Evolutionary conservation across 2,329 filamentous ascomycete species (phyloP), one percentile per base, ranked within the genome.

Genomic region (Penicillium sp.): DNA sequence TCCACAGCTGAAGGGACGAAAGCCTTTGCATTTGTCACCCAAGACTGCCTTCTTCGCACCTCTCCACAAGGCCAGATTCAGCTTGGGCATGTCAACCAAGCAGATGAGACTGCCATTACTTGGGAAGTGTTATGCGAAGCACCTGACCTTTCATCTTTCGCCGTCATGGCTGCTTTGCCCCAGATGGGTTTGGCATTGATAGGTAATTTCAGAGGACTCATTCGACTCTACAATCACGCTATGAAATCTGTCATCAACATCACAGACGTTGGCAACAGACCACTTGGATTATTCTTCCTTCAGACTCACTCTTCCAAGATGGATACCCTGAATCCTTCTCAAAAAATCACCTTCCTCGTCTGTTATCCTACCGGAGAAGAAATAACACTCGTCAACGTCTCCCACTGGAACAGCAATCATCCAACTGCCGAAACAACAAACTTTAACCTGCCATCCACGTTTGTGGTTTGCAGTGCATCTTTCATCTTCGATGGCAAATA

Each of bases 381-480:
- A n/a, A 63, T 68, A 18, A 67, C 68, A n/a, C 39, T 74, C 6
- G 63, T 73, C 46, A 60, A 54, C 1, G 55, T 68, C 32, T 58
- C 62, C 3, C 38, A 58, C 12, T 55, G 55, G 42, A 49, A 50
- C 6, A 58, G 27, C 29, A 46, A 51, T 25, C 54, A 50, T 41
- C 59, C 59, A 16, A 86, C 88, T 64, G 52, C 67, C 29, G 52
- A 65, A 21, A 60, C 29, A 15, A 47, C 55, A 42, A 58, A 58
- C 9, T 54, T 75, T 54, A 46, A 56, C 65, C 32, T 77, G 6
- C 76, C 79, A 6, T 61, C 74, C 3, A 75, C 72, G 5, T 83
- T 84, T 50, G 66, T 77, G 2, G 75, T 85, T 15, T 82, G 82
- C 18, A 81, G 79, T 58, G 80, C 80, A 52, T 68, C 68, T 18